These are phyloP conservation scores for Flammula alnicola DNA, from an alignment of 1,284 basidiomycete species.

Conservation along the genomic window DNA sequence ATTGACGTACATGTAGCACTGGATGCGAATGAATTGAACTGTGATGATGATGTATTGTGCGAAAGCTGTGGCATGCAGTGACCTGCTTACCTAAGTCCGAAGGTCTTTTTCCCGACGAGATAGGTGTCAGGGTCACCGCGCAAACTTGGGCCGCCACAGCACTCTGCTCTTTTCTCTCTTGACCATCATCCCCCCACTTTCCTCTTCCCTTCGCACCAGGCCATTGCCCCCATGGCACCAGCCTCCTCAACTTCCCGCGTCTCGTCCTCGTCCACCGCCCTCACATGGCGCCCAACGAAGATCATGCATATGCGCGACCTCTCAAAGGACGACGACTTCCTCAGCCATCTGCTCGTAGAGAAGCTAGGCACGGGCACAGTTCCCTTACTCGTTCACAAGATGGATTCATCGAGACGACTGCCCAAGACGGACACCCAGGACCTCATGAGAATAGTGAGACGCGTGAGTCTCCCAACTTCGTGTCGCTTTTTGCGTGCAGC, in stretches of 20 bases:
- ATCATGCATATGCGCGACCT: constrained; percentile 88
- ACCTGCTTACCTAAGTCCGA: constrained; percentile 30
- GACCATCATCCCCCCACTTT: constrained; percentile 20
- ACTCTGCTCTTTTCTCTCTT: constrained; percentile 16
- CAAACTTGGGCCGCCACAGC: constrained; percentile 20
- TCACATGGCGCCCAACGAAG: constrained; percentile 77
- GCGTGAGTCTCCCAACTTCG: constrained; percentile 56
- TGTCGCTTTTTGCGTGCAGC: constrained; percentile 25
- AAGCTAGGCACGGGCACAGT: constrained; percentile 78
- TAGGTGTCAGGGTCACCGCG: constrained; percentile 25
- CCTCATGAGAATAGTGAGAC: constrained; percentile 71
- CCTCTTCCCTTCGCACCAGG: constrained; percentile 23
- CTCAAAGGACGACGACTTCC: constrained; percentile 85
- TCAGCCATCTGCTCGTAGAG: constrained; percentile 83
- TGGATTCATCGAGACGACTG: constrained; percentile 74
- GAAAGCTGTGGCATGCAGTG: constrained; percentile 13
- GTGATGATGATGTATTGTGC: constrained; percentile 18
- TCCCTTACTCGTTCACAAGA: constrained; percentile 83
- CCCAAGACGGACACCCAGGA: constrained; percentile 72
- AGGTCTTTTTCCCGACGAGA: constrained; percentile 25
- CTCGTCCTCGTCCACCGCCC: constrained; percentile 31
- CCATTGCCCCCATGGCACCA: constrained; percentile 41
- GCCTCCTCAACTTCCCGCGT: constrained; percentile 32
- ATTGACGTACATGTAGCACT: constrained; percentile 14
- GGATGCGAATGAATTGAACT: constrained; percentile 11